Conservation (phyloP, 2,329 filamentous ascomycete genomes). For the Geoglossum cookeanum region DNA sequence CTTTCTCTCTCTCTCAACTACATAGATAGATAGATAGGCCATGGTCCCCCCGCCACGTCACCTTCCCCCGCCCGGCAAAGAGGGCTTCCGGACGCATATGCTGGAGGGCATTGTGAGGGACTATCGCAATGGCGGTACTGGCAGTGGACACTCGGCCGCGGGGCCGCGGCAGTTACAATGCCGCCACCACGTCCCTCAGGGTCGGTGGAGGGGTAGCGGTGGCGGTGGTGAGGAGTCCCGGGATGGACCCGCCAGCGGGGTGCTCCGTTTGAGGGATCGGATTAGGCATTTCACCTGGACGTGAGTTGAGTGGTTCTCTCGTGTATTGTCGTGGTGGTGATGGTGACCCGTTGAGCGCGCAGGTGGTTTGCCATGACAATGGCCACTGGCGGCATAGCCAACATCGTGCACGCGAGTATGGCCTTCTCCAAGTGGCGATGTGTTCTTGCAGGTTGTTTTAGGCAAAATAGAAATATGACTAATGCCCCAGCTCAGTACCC, state of each 20-base stretch:
- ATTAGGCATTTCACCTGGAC: slow-evolving; percentile 53
- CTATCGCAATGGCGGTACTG: background rate
- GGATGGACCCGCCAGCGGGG: background rate
- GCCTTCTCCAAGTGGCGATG: background rate
- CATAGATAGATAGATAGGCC: too few relatives aligned
- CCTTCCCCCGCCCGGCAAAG: slow-evolving; percentile 21
- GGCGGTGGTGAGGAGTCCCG: background rate
- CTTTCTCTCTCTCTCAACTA: too few relatives aligned
- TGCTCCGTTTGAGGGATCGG: slow-evolving; percentile 19
- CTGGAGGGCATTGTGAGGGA: slow-evolving; percentile 23
- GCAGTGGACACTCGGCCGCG: slow-evolving; percentile 1
- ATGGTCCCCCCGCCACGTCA: slow-evolving; percentile 14
- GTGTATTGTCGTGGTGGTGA: too few relatives aligned
- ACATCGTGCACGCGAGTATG: slow-evolving; percentile 33
- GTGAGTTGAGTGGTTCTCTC: slow-evolving; percentile 17
- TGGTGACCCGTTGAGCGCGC: background rate
- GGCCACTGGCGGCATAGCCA: slow-evolving; percentile 40
- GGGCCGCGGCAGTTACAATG: slow-evolving; percentile 2
- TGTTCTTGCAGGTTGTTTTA: background rate
- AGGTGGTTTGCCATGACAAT: slow-evolving; percentile 48
- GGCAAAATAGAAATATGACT: background rate
- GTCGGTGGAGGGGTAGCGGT: background rate
- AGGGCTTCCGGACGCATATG: slow-evolving; percentile 26
- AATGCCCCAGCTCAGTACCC: slow-evolving; percentile 16
- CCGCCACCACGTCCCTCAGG: background rate